These are phyloP conservation scores for Carnegiea gigantea DNA, from an alignment of 179 eudicot genomes.

Conservation along the genomic window DNA sequence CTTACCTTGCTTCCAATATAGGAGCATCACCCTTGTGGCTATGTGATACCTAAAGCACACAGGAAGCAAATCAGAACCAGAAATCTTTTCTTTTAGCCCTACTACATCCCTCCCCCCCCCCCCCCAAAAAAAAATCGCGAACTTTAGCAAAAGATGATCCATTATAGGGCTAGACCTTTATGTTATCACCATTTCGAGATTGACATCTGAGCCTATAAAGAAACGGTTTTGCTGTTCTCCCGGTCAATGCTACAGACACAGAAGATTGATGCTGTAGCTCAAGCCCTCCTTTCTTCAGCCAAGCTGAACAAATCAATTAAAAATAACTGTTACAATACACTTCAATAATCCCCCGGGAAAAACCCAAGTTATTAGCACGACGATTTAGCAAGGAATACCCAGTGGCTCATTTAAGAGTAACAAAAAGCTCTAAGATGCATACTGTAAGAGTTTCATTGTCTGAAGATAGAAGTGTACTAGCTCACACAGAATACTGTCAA, in stretches of 20 bases:
- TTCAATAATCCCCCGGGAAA: not conserved
- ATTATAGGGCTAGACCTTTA: slow-evolving; percentile 42
- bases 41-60: slow-evolving; percentile 51
- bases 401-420: not conserved
- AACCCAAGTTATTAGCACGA: not conserved
- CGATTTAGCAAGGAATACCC: not conserved
- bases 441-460: not conserved
- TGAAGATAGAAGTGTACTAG: too few species aligned
- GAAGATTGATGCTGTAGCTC: slow-evolving; percentile 35
- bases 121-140: too few species aligned
- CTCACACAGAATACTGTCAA: too few species aligned
- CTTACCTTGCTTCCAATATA: slow-evolving; percentile 65
- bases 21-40: slow-evolving; percentile 50
- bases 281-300: slow-evolving; percentile 25
- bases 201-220: slow-evolving; percentile 28
- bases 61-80: not conserved
- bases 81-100: too few species aligned
- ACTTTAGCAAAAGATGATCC: not conserved
- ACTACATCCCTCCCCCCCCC: too few species aligned
- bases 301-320: slow-evolving; percentile 22
- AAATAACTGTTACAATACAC: not conserved
- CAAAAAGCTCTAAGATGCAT: not conserved
- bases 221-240: slow-evolving; percentile 29
- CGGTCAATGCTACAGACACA: slow-evolving; percentile 28
- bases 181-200: slow-evolving; percentile 26